Conservation (phyloP, 768 basidiomycete genomes). For the Basidioascus undulatus region DNA sequence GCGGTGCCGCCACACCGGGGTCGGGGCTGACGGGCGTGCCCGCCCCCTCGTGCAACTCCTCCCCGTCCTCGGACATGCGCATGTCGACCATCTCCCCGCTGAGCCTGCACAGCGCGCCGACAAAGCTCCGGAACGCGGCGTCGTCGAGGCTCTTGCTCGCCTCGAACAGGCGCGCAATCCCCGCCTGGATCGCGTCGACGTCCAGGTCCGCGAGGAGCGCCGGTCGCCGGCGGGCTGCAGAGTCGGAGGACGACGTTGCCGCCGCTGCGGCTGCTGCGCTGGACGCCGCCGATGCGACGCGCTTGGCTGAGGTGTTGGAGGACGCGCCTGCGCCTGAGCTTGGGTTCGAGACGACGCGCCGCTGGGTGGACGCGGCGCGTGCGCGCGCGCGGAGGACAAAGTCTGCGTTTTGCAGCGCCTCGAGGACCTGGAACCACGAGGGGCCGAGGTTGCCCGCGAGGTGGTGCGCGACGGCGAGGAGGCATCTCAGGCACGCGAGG, state of each 20-base stretch:
- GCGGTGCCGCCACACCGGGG: slow-evolving; percentile 22
- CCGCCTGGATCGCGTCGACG: slow-evolving; percentile 40
- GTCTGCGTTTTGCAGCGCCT: slow-evolving; percentile 81
- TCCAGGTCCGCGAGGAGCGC: slow-evolving; percentile 51
- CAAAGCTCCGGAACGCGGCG: slow-evolving; percentile 51
- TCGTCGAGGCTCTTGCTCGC: slow-evolving; percentile 65
- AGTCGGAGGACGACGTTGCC: slow-evolving; percentile 31
- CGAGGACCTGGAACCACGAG: slow-evolving; percentile 78
- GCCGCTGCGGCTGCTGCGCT: slow-evolving; percentile 16
- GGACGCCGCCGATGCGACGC: slow-evolving; percentile 6
- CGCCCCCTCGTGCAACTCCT: background rate
- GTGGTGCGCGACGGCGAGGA: slow-evolving; percentile 51
- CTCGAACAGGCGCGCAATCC: slow-evolving; percentile 69
- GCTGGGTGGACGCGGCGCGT: background rate
- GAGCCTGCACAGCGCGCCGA: slow-evolving; percentile 53
- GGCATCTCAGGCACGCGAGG: slow-evolving; percentile 63
- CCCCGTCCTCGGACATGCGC: slow-evolving; percentile 22
- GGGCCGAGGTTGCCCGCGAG: slow-evolving; percentile 65
- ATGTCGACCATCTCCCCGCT: slow-evolving; percentile 85
- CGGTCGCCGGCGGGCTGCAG: too few relatives aligned
- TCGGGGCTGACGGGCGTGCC: too few relatives aligned
- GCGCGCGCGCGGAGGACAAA: slow-evolving; percentile 35
- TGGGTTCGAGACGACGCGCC: slow-evolving; percentile 11
- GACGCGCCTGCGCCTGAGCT: too few relatives aligned
- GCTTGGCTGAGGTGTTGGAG: too few relatives aligned